Evolutionary conservation across 2,329 filamentous ascomycete genomes (phyloP).

Genomic region (Monosporascus sp.): DNA sequence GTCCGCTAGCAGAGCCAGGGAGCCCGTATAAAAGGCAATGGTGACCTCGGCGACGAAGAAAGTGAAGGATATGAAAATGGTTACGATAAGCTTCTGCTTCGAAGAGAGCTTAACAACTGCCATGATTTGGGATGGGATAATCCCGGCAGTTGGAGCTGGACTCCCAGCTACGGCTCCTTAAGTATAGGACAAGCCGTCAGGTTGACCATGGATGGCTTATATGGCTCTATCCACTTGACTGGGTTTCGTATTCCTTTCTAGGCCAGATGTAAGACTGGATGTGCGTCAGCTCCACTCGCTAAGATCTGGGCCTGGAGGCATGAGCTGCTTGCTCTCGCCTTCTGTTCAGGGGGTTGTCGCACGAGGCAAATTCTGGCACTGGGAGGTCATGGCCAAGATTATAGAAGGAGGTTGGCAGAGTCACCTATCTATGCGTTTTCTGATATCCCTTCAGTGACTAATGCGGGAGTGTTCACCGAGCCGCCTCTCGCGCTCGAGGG

Average conservation of each 20-base stretch:
- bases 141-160: background rate
- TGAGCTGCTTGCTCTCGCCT: background rate
- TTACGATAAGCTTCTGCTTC: conserved; percentile 42
- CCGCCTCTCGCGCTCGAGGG: no score
- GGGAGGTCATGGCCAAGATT: no score
- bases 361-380: no score
- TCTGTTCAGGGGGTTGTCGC: no score
- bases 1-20: conserved; percentile 68
- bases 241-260: no score
- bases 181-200: no score
- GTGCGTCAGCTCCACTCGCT: background rate
- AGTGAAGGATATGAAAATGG: conserved; percentile 42
- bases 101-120: conserved; percentile 27
- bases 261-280: no score
- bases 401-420: no score
- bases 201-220: no score
- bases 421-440: background rate
- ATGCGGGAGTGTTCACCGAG: background rate
- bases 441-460: background rate
- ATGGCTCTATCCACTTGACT: no score
- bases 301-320: background rate
- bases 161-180: no score
- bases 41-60: conserved; percentile 50
- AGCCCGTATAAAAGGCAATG: conserved; percentile 50
- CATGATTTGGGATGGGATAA: conserved; percentile 23